Base-by-base conservation (phyloP, 2,329 filamentous ascomycete species). In the Paraphaeosphaeria sporulosa region DNA sequence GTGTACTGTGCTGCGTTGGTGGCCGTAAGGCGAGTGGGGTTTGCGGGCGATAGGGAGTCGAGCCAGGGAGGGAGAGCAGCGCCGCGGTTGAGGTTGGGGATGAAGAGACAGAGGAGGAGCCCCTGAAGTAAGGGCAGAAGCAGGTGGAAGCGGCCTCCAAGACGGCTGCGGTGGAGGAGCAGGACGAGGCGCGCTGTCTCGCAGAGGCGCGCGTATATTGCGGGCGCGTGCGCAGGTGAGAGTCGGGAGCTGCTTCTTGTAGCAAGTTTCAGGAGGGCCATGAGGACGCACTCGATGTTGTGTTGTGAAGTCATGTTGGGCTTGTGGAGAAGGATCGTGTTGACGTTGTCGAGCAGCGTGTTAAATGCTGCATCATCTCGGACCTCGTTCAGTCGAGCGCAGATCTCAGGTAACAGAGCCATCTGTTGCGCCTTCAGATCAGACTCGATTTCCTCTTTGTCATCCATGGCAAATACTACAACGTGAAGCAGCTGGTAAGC, bases 111-210 rank as follows among this genome's bases (percentile, higher is more conserved):
- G 56, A 80, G 78, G 1, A 89, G 73, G 1, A 89, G 80, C 13
- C 76, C 76, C 66, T 87, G 84, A 59, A 89, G 80, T 13, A 85
- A 77, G 0, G 82, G 80, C 6, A 88, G 74, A 17, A 89, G 75
- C 12, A 89, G 77, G 67, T 89, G 86, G 74, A 85, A 85, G 25
- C 87, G 85, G 8, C 86, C 86, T 38, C 85, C 84, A 10, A 89
- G 77, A 44, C 86, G 85, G 17, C 83, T 78, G 23, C 87, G 83
- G 66, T 89, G 84, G 13, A 87, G 79, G n/a, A 83, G 78, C 8
- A 90, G 74, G 8, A 89, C 73, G 0, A 82, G 74, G 9, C 82
- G 83, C 57, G 84, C 76, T 10, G 87, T 77, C 38, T 82, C 77
- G 70, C 86, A 88, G 10, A 88, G 75, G 44, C 84, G 83, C 5